These are phyloP conservation scores for Podaxis sp. DNA, from an alignment of 768 basidiomycete genomes.

Conservation along the genomic window DNA sequence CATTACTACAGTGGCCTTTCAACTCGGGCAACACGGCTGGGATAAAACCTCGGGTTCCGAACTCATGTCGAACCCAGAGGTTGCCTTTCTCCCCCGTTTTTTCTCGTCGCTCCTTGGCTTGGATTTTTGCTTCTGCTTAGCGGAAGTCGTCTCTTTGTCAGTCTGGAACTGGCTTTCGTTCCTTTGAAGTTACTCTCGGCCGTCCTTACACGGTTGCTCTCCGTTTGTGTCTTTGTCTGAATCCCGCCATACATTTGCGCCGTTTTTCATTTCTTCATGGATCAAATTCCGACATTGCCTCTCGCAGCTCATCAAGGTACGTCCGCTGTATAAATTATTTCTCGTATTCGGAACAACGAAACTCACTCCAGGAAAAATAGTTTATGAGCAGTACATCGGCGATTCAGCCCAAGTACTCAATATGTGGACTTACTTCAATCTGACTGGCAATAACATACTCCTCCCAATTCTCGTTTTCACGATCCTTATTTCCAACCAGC, in stretches of 20 bases:
- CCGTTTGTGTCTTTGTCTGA: too few species aligned
- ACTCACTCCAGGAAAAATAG: neutral
- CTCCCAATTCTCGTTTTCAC: slow-evolving; percentile 44
- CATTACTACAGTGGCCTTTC: neutral
- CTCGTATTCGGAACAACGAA: neutral
- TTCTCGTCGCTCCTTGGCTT: neutral
- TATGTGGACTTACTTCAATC: slow-evolving; percentile 44
- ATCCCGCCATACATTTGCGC: too few species aligned
- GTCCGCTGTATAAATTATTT: neutral
- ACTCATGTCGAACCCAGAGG: neutral
- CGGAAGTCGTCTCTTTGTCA: too few species aligned
- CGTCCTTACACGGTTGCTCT: too few species aligned
- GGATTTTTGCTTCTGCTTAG: too few species aligned
- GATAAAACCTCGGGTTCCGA: neutral
- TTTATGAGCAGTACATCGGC: neutral
- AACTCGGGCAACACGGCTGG: neutral
- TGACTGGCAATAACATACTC: slow-evolving; percentile 43
- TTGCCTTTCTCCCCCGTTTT: neutral
- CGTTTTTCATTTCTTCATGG: too few species aligned
- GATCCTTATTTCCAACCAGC: slow-evolving; percentile 39
- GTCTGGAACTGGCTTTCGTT: too few species aligned
- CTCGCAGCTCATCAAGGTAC: neutral
- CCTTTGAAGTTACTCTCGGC: too few species aligned
- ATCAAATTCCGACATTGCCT: neutral
- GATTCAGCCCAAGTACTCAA: slow-evolving; percentile 29